Evolutionary conservation across 2,329 filamentous ascomycete genomes (phyloP), one percentile per base, ranked within the genome.

Genomic region (Neonectria hederae): DNA sequence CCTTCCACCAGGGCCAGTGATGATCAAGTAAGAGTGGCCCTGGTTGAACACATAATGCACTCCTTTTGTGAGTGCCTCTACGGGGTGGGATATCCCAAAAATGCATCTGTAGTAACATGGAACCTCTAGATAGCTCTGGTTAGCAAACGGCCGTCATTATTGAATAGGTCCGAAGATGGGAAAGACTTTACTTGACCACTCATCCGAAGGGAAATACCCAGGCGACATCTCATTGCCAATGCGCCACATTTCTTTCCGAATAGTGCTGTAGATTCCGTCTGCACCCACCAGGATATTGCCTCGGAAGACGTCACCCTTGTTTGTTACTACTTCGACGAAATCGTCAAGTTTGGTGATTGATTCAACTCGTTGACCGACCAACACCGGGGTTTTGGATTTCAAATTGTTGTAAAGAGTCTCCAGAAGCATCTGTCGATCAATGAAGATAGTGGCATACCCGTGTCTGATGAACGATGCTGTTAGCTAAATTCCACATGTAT

Each of bases 1-100:
- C 91, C 10, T 91, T 89, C 49, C 60, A 5, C 30, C 54, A 17
- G 51, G 59, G 21, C 11, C 63, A 61, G 6, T 38, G 28, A 6
- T 2, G 13, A 42, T 13, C 54, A 61, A 2, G 11, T 46, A 46
- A 17, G 43, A 46, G 42, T 17, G 17, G 43, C 19, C 2, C 2
- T 46, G 43, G 13, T 46, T 24, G 4, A 24, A 5, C 43, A 46
- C 43, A 46, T 46, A 46, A 14, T 24, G 43, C 21, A 8, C 43
- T 17, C 43, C 43, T 7, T 46, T 8, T 46, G 19, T 8, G 3
- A 46, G 43, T 53, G 56, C 13, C 21, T 19, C 24, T 46, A 66
- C 3, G 21, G 43, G 43, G 5, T 46, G 38, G 4, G 64, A 66
- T 14, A 66, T 66, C 9, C 64, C 61, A 14, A 66, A 66, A 22